Evolutionary conservation across 148 eudicot species (phyloP), one percentile per base, ranked within the genome.

Genomic region (Chenopodium berlandieri): DNA sequence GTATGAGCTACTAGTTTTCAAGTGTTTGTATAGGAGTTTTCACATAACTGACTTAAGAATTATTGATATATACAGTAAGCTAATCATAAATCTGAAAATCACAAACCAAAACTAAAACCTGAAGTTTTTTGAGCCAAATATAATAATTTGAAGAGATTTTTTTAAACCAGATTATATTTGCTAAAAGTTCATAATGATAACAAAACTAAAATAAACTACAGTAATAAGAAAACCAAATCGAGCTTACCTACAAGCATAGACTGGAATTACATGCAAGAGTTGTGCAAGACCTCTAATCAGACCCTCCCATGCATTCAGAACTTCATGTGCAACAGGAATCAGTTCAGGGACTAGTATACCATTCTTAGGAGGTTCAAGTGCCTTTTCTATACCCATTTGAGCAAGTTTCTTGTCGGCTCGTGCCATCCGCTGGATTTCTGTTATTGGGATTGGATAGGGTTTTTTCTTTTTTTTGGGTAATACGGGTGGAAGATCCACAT

Each of bases 401-500:
- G 95, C 94, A 77, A 91, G 94, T 87, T 91, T 94, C 88, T 92
- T 97, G 77, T 97, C 91, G 4, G 89, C 93, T 86, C 88, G 91
- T 79, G 89, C 89, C 63, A 82, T 87, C 80, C 88, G 84, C 84
- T 76, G 88, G 80, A 96, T 90, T 87, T 90, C 86, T 79, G 87
- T 89, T 30, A 96, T 75, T 44, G 99, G 99, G 77, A 94, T 86
- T 22, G 99, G 98, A 86, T 76, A 96, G 50, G 99, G 99, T 85
- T 96, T 96, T 87, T 96, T 96, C 91, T 92, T 91, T 65, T 90
- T 88, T 89, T 90, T 94, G 8, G 98, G 93, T 30, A 88, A 80
- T 81, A 86, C 23, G 5, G 90, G 90, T 67, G 99, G 99, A 86
- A 96, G 94, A 87, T 96, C 99, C 37, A 89, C 92, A 89, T 97